Evolutionary conservation across 164 flowering plant genomes (phyloP).

Genomic region (Vitis rotundifolia): DNA sequence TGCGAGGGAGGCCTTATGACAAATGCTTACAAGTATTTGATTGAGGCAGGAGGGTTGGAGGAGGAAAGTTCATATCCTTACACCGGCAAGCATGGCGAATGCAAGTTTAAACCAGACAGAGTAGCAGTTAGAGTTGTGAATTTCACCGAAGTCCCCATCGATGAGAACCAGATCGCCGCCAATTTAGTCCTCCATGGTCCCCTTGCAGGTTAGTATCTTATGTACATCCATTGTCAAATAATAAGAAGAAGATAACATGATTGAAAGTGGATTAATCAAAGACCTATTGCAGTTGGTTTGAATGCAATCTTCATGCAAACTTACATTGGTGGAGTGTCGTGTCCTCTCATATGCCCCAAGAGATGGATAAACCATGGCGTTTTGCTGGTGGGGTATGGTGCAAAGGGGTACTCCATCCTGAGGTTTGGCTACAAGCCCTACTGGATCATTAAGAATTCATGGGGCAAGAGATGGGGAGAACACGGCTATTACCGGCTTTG

Average conservation of each 20-base stretch:
- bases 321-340: slow-evolving; percentile 85
- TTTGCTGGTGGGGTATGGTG: slow-evolving; percentile 73
- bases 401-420: slow-evolving; percentile 63
- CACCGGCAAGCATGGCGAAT: slow-evolving; percentile 48
- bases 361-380: slow-evolving; percentile 73
- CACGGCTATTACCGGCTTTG: slow-evolving; percentile 71
- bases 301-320: slow-evolving; percentile 94
- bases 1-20: slow-evolving; percentile 89
- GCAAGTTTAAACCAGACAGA: slow-evolving; percentile 60
- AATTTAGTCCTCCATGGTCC: slow-evolving; percentile 72
- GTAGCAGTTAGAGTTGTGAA: slow-evolving; percentile 59
- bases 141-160: slow-evolving; percentile 61
- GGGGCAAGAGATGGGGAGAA: slow-evolving; percentile 86
- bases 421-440: slow-evolving; percentile 61
- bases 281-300: slow-evolving; percentile 58
- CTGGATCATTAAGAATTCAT: slow-evolving; percentile 95
- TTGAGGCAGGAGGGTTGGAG: slow-evolving; percentile 72
- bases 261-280: too few relatives aligned
- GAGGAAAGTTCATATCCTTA: slow-evolving; percentile 75
- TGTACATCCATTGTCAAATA: too few relatives aligned
- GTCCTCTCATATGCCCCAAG: slow-evolving; percentile 76
- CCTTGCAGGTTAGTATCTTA: slow-evolving; percentile 49
- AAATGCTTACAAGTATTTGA: slow-evolving; percentile 77
- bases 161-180: slow-evolving; percentile 76
- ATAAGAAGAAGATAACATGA: too few relatives aligned